Evolutionary conservation across 345 rosid species (phyloP).

Genomic region (Brassica carinata): DNA sequence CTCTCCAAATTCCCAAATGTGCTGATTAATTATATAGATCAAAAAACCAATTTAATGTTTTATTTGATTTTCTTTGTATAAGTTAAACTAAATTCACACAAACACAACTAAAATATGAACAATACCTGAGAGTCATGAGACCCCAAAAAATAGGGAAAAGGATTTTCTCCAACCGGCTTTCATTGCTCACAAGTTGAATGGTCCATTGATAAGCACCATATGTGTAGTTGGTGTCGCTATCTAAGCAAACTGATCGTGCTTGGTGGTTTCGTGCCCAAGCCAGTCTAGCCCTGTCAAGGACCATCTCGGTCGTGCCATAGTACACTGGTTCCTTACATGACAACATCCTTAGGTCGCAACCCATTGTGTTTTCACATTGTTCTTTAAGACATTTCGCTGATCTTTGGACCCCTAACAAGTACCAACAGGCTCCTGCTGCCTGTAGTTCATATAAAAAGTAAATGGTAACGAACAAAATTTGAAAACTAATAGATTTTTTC

Average conservation of each 20-base stretch:
- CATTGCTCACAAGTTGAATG: constrained; percentile 77
- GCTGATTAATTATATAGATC: constrained; percentile 41
- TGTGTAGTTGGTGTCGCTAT: constrained; percentile 54
- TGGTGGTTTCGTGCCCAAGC: constrained; percentile 64
- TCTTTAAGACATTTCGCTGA: constrained; percentile 76
- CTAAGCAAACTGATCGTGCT: constrained; percentile 64
- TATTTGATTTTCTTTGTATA: not conserved
- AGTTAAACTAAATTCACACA: not conserved
- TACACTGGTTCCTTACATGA: constrained; percentile 75
- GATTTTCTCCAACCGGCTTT: constrained; percentile 82
- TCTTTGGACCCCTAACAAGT: constrained; percentile 87
- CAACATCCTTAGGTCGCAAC: constrained; percentile 57
- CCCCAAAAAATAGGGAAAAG: constrained; percentile 97
- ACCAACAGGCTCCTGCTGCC: constrained; percentile 99
- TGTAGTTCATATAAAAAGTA: constrained; percentile 22
- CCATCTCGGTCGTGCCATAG: constrained; percentile 64
- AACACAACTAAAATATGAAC: not conserved
- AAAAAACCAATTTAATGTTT: not conserved
- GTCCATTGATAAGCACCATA: constrained; percentile 96
- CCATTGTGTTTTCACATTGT: constrained; percentile 55
- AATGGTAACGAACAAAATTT: not conserved
- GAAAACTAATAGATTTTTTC: not conserved
- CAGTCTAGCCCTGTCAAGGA: constrained; percentile 51
- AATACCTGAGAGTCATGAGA: constrained; percentile 92
- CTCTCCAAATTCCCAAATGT: constrained; percentile 94